Base-by-base conservation (phyloP, 768 basidiomycete species). In the Podaxis pistillaris region DNA sequence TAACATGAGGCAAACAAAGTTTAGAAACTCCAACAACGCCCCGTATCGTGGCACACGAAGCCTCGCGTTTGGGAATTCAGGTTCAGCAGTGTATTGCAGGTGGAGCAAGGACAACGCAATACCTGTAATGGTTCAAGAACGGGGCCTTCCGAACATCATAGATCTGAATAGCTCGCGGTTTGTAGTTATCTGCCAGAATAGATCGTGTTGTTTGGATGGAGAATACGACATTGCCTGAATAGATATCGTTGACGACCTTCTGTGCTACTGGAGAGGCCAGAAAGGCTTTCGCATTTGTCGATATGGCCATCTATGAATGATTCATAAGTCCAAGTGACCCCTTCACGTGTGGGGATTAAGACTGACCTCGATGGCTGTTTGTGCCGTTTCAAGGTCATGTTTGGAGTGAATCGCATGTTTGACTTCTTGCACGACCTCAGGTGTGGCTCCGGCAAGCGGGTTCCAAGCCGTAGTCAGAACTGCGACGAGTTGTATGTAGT, bases 171-270 rank as follows among this genome's bases (percentile, higher is more conserved):
- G 84, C 84, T 46, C 83, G 83, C 36, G 83, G 85, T 74, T 92
- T 94, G 77, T 98, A 98, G 69, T 93, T 91, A 73, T 98, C 96
- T 17, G 90, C 88, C 7, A 98, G 80, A 56, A 98, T 83, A 1
- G 94, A 90, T 26, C 89, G 86, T 53, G 76, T 83, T 6, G 84
- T 79, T 4, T 83, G 72, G 58, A 83, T 75, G 9, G 87, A 84
- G 65, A 90, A 89, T 15, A 91, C 81, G 37, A 93, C 84, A 6
- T 84, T 81, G n/a, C 91, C 96, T 2, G 84, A 78, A 73, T 95
- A 91, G 54, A 99, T 92, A 58, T 94, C 90, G 67, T 89, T 88
- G 38, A 98, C 85, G 28, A 97, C 88, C 58, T 86, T 86, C 72
- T 98, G 96, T 2, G 93, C 87, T 24, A 97, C 81, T 0, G 93